Conservation (phyloP, 768 basidiomycete genomes). For the Rhizopogon rudus region DNA sequence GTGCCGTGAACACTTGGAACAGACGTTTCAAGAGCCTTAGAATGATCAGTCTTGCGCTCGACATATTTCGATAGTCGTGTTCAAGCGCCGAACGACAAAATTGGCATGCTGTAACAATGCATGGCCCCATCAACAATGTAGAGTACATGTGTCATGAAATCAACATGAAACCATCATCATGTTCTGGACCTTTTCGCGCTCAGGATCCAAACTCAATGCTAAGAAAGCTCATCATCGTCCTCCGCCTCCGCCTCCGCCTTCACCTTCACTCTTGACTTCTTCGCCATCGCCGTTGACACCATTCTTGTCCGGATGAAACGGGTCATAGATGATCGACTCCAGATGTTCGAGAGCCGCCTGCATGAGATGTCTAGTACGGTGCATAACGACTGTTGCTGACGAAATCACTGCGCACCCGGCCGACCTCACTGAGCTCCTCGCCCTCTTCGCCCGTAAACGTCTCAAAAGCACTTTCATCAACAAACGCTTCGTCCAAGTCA, state of each 20-base stretch:
- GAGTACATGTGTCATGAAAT: too few relatives aligned
- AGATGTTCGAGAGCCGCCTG: conserved; percentile 82
- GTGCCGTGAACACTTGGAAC: background rate
- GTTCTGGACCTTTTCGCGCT: too few relatives aligned
- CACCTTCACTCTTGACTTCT: conserved; percentile 8
- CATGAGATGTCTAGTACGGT: conserved; percentile 68
- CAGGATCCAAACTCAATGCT: background rate
- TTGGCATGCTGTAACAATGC: too few relatives aligned
- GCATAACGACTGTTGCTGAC: conserved; percentile 69
- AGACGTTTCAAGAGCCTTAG: background rate
- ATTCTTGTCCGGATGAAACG: conserved; percentile 15
- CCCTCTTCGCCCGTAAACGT: conserved; percentile 52
- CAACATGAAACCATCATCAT: too few relatives aligned
- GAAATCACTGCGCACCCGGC: conserved; percentile 93
- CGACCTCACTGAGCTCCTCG: conserved; percentile 80
- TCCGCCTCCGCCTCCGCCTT: background rate
- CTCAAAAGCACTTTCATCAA: conserved; percentile 43
- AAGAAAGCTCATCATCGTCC: background rate
- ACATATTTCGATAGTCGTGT: background rate
- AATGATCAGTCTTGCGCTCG: background rate
- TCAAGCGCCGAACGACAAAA: too few relatives aligned
- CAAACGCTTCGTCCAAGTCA: conserved; percentile 51
- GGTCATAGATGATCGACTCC: conserved; percentile 75
- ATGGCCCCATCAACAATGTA: too few relatives aligned
- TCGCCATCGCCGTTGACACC: conserved; percentile 13